Base-by-base conservation (phyloP, 495 filamentous ascomycete genomes). In the Wilcoxina mikolae region DNA sequence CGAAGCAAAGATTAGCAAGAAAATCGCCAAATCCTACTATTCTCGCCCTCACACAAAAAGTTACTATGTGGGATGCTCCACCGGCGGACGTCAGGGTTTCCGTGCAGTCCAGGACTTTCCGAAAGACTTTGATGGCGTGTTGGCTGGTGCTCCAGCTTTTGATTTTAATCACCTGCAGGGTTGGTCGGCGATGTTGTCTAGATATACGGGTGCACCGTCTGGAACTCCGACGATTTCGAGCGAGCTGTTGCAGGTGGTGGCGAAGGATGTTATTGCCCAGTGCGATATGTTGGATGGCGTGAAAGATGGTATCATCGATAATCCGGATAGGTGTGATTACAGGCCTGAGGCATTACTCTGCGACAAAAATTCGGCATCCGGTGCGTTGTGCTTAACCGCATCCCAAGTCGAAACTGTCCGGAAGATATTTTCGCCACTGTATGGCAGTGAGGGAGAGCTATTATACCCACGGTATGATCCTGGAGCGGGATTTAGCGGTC, bases 261-360 rank as follows among this genome's bases (percentile, higher is more conserved):
- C 73, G 11, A 67, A 72, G 0, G 79, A 82, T 57, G 72, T 84
- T 23, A 29, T 83, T 9, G 71, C 72, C 0, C 81, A 86, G 58
- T 87, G 83, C 54, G 82, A 87, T 59, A 57, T 51, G 3, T 66
- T 77, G 18, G 83, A 86, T 62, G 82, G 82, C 1, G 69, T 77
- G 0, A 64, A 69, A 4, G 83, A 85, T 58, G 76, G 73, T 26
- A 79, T 85, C 60, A 78, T 87, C 57, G 78, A 78, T 57, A 68
- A 74, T 45, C 78, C 82, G 0, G 68, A 72, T 35, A 66, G 73
- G 15, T 87, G 82, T 68, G 65, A 72, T 25, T 76, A 81, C 12
- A 60, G 73, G 39, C 67, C 76, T 12, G 69, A 74, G 43, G 66
- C 66, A 0, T 58, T 86, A 23, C 73, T 76, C 7, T 84, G 82